Base-by-base conservation (phyloP, 306 rosid species). In the Pterocarpus santalinus region DNA sequence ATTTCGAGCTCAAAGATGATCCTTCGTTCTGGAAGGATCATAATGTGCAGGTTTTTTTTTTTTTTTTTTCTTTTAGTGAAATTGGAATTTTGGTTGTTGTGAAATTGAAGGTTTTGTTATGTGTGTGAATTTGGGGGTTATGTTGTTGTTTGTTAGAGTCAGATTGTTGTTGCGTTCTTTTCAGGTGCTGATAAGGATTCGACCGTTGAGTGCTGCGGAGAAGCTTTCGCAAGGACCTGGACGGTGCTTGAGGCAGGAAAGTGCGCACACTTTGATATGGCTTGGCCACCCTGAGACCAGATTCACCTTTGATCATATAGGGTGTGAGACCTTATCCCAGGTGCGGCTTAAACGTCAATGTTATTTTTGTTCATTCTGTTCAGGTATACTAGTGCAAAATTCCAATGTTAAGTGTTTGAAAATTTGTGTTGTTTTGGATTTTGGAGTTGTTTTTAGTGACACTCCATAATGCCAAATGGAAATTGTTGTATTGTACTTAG, bases 251-350 rank as follows among this genome's bases (percentile, higher is more conserved):
- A 90, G 80, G 82, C 99, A 93, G 88, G 98, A 95, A 61, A 89
- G 87, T 58, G 90, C 89, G 12, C 91, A 93, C 49, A 89, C 90
- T 67, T 61, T 93, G 90, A 87, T 90, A 9, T 95, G 97, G 99
- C 90, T 86, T 63, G 99, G 99, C 82, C 99, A 91, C 81, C 99
- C 99, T 56, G 97, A 95, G 82, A 90, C 93, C 65, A 86, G 98
- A 81, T 95, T 95, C 80, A 95, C 97, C 71, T 93, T 95, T 43
- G 99, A 95, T 89, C 97, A 93, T 55, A 77, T 95, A 65, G 99
- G 90, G 8, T 91, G 97, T 68, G 97, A 91, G 74, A 88, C 92
- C 6, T 86, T 93, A 76, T 89, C 97, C 17, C 99, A 95, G 97
- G 99, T 94, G 35, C 57, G 43, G 7, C 64, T 53, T 65, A 22